phyloP scores from a whole-genome alignment of 495 filamentous ascomycete genomes.

The Sabuloglossum arenarium region DNA sequence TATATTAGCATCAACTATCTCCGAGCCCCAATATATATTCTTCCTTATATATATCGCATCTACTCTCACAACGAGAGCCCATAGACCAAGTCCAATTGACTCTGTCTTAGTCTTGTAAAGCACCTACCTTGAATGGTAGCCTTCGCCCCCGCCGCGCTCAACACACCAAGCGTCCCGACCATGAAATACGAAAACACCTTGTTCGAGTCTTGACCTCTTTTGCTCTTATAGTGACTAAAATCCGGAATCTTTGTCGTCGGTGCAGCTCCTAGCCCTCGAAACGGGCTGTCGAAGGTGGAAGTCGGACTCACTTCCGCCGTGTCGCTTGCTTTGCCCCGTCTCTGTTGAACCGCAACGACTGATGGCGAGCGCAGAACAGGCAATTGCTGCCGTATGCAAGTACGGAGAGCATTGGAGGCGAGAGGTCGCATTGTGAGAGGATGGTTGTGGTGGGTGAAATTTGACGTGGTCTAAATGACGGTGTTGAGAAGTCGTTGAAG shows the following conservation, averaged over 20 bases:
- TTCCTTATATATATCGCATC: background rate
- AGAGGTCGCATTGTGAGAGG: constrained; percentile 17
- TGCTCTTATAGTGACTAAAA: constrained; percentile 72
- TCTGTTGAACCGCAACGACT: constrained; percentile 13
- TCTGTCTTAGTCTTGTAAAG: background rate
- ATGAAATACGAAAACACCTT: constrained; percentile 93
- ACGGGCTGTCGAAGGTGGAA: constrained; percentile 41
- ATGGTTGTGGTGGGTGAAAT: background rate
- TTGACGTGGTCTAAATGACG: background rate
- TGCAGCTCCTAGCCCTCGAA: constrained; percentile 14
- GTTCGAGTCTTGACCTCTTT: constrained; percentile 40
- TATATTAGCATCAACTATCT: constrained; percentile 6
- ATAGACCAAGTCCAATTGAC: constrained; percentile 3
- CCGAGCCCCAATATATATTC: too few species aligned
- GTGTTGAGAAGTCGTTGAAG: background rate
- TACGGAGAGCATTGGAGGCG: constrained; percentile 16
- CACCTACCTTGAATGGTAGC: constrained; percentile 82
- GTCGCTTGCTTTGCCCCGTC: constrained; percentile 8
- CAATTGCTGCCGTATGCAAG: constrained; percentile 16
- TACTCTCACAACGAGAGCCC: background rate
- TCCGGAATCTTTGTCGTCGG: constrained; percentile 54
- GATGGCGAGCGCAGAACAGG: constrained; percentile 12
- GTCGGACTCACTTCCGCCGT: constrained; percentile 17
- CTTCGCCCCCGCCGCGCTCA: constrained; percentile 85
- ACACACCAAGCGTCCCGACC: constrained; percentile 83